Conservation (phyloP, 495 filamentous ascomycete genomes). For the Letharia lupina region DNA sequence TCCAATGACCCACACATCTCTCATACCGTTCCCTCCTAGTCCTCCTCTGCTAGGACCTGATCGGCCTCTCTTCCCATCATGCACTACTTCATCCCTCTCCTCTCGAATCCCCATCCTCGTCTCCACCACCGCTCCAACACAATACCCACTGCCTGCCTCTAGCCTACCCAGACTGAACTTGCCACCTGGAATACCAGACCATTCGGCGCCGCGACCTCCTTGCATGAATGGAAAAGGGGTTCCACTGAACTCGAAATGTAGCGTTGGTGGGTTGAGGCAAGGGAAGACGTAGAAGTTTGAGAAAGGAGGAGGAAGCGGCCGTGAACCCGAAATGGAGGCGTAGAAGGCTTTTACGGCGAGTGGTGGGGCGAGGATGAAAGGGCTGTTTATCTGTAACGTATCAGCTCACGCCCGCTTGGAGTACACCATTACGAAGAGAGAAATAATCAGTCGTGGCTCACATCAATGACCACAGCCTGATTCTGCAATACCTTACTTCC, state of each 20-base stretch:
- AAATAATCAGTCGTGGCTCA: slow-evolving; percentile 7
- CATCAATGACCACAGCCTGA: slow-evolving; percentile 31
- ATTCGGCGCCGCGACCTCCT: slow-evolving; percentile 21
- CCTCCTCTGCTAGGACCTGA: slow-evolving; percentile 12
- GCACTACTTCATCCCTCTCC: slow-evolving; percentile 22
- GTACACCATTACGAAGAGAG: neutral
- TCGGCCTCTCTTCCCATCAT: slow-evolving; percentile 18
- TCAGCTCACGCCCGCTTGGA: neutral
- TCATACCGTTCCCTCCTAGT: slow-evolving; percentile 30
- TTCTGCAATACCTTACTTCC: slow-evolving; percentile 27
- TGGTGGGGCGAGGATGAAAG: slow-evolving; percentile 34
- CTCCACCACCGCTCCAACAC: slow-evolving; percentile 32
- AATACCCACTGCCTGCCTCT: slow-evolving; percentile 30
- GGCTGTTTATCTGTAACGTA: slow-evolving; percentile 26
- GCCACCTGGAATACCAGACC: slow-evolving; percentile 25
- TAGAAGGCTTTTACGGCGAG: slow-evolving; percentile 31
- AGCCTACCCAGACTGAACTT: slow-evolving; percentile 31
- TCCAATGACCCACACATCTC: slow-evolving; percentile 32
- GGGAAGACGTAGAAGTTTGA: slow-evolving; percentile 31
- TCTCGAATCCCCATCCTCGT: slow-evolving; percentile 28
- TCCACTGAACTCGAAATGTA: slow-evolving; percentile 28
- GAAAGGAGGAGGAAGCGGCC: slow-evolving; percentile 26
- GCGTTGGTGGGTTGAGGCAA: slow-evolving; percentile 29
- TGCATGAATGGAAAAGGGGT: slow-evolving; percentile 28
- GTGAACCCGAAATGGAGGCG: slow-evolving; percentile 30